Conservation (phyloP, 2,329 filamentous ascomycete genomes). For the Botrytis byssoidea region DNA sequence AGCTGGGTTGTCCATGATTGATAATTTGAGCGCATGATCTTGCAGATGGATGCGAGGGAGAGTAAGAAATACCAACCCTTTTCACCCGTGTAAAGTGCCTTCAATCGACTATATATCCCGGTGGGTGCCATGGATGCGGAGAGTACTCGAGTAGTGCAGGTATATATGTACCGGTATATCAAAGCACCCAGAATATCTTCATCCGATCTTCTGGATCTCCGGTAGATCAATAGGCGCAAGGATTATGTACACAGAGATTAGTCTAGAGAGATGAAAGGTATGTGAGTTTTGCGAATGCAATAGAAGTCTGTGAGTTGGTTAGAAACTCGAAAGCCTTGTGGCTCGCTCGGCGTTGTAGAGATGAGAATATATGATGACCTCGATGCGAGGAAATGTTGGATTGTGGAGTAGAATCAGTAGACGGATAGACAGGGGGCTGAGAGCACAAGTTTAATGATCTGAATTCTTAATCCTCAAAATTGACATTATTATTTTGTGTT, state of each 20-base stretch:
- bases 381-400: neutral
- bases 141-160: neutral
- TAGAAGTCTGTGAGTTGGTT: neutral
- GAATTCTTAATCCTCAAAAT: neutral
- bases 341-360: neutral
- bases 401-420: neutral
- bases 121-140: conserved; percentile 33
- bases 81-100: conserved; percentile 31
- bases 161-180: neutral
- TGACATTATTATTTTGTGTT: neutral
- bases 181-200: neutral
- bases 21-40: neutral
- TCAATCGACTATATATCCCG: conserved; percentile 31
- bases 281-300: neutral
- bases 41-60: neutral
- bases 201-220: conserved; percentile 8
- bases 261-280: neutral
- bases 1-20: neutral
- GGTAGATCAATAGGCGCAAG: neutral
- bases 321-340: neutral
- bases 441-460: neutral
- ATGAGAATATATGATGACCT: neutral
- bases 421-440: neutral
- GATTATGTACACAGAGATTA: neutral
- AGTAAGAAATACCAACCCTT: conserved; percentile 27